Percentiles rank a stretch among this genome's conserved stretches.
Evolutionary conservation across 1,284 basidiomycete species (phyloP).

Genomic region (Austroboletus olivaceoglutinosus): DNA sequence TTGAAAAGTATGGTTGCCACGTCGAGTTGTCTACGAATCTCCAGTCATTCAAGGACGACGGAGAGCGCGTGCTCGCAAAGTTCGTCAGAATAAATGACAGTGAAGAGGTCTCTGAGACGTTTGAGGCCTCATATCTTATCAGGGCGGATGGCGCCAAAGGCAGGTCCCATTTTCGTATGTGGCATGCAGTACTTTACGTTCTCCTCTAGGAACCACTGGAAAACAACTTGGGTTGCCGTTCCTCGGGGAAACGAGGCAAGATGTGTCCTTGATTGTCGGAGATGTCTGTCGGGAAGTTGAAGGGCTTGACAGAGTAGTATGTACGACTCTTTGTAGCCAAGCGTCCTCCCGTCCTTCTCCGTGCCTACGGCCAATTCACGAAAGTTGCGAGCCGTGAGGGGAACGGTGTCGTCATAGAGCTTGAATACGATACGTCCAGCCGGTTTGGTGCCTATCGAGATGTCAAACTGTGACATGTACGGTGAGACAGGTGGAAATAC

Average conservation of each 20-base stretch:
- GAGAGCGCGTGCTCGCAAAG: conserved; percentile 24
- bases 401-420: conserved; percentile 64
- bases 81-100: conserved; percentile 19
- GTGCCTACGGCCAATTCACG: conserved; percentile 77
- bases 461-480: conserved; percentile 62
- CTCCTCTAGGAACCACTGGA: conserved; percentile 31
- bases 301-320: conserved; percentile 36
- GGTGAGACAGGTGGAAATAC: neutral
- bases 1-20: conserved; percentile 25
- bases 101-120: conserved; percentile 16
- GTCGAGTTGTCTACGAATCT: conserved; percentile 36
- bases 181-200: neutral
- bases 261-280: conserved; percentile 38
- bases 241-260: conserved; percentile 41
- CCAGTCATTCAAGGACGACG: conserved; percentile 31
- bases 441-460: conserved; percentile 63
- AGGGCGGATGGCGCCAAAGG: conserved; percentile 43
- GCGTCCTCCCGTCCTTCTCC: conserved; percentile 45
- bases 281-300: conserved; percentile 37
- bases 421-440: conserved; percentile 76
- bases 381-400: conserved; percentile 81
- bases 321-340: conserved; percentile 6
- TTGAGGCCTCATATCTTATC: conserved; percentile 33
- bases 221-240: conserved; percentile 46
- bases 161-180: neutral